A percentile compares a stretch with the other conserved stretches of the same genome.
These are phyloP conservation scores for Sporothrix phasma DNA, from an alignment of 2,329 filamentous ascomycete genomes.

Conservation along the genomic window DNA sequence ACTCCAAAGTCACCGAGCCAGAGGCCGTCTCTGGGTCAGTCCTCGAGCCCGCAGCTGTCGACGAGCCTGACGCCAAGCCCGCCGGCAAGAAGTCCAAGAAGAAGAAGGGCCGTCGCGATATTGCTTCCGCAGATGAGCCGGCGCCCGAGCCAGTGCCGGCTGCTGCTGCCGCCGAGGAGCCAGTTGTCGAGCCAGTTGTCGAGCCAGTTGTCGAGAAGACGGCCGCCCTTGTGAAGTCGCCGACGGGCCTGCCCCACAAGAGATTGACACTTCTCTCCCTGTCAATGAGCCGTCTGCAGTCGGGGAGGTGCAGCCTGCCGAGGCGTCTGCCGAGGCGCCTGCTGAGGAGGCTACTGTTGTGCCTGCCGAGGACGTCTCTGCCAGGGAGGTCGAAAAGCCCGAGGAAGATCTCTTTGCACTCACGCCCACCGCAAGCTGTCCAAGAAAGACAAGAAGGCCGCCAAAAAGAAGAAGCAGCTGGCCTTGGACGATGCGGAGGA, in stretches of 20 bases:
- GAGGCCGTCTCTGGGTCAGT: neutral
- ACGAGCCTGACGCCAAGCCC: neutral
- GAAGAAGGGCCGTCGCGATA: neutral
- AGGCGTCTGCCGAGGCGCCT: neutral
- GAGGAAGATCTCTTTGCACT: neutral
- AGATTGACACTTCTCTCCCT: neutral
- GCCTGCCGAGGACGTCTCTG: neutral
- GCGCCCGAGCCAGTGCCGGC: neutral
- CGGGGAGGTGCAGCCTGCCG: neutral
- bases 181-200: neutral
- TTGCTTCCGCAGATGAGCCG: neutral
- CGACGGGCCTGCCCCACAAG: neutral
- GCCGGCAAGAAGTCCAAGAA: constrained; percentile 7
- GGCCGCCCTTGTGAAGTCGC: too few species aligned
- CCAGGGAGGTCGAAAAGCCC: neutral
- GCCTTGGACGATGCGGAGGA: neutral
- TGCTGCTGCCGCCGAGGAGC: neutral
- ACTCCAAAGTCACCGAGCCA: too few species aligned
- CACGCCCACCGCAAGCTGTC: neutral
- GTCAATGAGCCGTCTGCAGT: neutral
- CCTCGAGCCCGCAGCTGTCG: neutral
- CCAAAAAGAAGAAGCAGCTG: constrained; percentile 12
- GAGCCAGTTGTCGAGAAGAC: too few species aligned
- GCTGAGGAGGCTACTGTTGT: neutral
- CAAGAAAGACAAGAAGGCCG: constrained; percentile 11